These are phyloP conservation scores for Trichoderma endophyticum DNA, from an alignment of 2,329 filamentous ascomycete species.

Conservation along the genomic window DNA sequence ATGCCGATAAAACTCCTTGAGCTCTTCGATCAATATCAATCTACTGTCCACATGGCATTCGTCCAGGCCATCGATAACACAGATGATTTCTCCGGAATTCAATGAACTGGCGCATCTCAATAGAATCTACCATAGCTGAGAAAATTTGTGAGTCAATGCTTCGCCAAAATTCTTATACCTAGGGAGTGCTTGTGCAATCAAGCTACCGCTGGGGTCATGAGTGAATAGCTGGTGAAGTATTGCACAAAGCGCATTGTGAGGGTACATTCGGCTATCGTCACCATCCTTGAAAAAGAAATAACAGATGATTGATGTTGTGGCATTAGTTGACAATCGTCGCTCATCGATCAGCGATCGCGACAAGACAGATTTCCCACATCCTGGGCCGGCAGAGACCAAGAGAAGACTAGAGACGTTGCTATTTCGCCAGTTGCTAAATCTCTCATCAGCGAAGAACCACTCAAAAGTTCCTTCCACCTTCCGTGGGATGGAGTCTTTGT, in stretches of 20 bases:
- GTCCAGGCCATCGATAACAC: conserved; percentile 33
- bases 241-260: conserved; percentile 23
- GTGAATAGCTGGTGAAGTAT: conserved; percentile 31
- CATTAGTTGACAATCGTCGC: conserved; percentile 22
- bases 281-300: conserved; percentile 38
- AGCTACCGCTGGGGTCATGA: conserved; percentile 11
- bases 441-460: conserved; percentile 31
- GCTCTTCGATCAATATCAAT: conserved; percentile 18
- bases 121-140: conserved; percentile 17
- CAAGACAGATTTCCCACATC: conserved; percentile 34
- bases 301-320: conserved; percentile 26
- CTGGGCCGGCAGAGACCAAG: conserved; percentile 34
- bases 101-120: conserved; percentile 9
- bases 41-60: conserved; percentile 27
- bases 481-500: conserved; percentile 30
- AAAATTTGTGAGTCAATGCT: background rate
- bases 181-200: background rate
- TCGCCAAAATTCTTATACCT: conserved; percentile 1
- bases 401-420: conserved; percentile 24
- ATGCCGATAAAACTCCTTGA: conserved; percentile 21
- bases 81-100: conserved; percentile 26
- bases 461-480: conserved; percentile 32
- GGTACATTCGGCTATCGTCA: conserved; percentile 23
- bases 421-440: conserved; percentile 30
- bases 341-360: conserved; percentile 30